Evolutionary conservation across 495 filamentous ascomycete species (phyloP).

Genomic region (Cercophora newfieldiana): DNA sequence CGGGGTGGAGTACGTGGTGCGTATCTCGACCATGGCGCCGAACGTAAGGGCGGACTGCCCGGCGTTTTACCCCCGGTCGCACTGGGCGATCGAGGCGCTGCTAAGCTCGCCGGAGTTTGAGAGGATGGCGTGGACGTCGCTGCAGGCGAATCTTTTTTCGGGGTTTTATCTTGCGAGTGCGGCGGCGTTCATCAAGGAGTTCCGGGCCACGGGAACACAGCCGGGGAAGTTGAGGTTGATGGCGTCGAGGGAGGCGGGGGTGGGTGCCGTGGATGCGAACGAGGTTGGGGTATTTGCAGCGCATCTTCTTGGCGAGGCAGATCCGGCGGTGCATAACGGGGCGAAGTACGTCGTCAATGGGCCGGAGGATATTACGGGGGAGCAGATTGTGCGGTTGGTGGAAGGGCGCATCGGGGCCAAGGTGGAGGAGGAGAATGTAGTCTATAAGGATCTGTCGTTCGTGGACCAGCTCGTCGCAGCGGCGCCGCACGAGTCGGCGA

Average conservation of each 20-base stretch:
- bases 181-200: background rate
- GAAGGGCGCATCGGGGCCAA: background rate
- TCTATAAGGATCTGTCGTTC: background rate
- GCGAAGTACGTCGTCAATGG: background rate
- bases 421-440: background rate
- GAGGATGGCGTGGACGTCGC: background rate
- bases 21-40: background rate
- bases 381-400: background rate
- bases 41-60: background rate
- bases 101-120: background rate
- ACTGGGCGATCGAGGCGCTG: background rate
- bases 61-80: background rate
- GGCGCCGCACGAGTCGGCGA: background rate
- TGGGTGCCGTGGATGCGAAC: background rate
- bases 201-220: background rate
- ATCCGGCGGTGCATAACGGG: background rate
- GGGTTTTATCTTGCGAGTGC: background rate
- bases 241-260: background rate
- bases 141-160: background rate
- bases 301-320: background rate
- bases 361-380: background rate
- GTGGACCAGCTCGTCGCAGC: background rate
- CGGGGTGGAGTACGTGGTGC: background rate
- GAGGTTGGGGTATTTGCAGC: too few species aligned
- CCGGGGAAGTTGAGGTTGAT: background rate